phyloP scores from a whole-genome alignment of 2,329 filamentous ascomycete genomes.

The Lachnellula willkommii region DNA sequence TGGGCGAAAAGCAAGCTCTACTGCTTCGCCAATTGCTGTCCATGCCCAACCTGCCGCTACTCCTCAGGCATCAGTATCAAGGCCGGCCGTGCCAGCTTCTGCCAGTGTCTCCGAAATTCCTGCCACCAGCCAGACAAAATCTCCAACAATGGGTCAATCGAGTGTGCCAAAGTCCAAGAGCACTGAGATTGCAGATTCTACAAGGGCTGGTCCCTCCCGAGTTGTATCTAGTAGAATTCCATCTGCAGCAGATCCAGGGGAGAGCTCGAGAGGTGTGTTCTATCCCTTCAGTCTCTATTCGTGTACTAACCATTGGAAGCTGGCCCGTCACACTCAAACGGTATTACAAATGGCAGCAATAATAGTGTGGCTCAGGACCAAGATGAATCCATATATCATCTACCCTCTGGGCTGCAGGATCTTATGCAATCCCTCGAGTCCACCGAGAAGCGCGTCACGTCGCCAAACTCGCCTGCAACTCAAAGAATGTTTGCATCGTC shows the following conservation, averaged over 20 bases:
- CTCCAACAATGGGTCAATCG: conserved; percentile 43
- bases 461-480: conserved; percentile 53
- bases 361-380: conserved; percentile 44
- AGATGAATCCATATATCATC: conserved; percentile 85
- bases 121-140: conserved; percentile 42
- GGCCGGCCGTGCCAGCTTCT: conserved; percentile 31
- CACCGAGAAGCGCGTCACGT: conserved; percentile 61
- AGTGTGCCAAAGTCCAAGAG: conserved; percentile 43
- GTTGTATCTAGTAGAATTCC: conserved; percentile 28
- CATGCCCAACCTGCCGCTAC: conserved; percentile 41
- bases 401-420: conserved; percentile 83
- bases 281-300: conserved; percentile 5
- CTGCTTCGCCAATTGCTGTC: conserved; percentile 48
- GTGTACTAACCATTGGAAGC: conserved; percentile 17
- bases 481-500: conserved; percentile 72
- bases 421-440: conserved; percentile 86
- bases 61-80: conserved; percentile 33
- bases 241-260: conserved; percentile 38
- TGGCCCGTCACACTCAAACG: conserved; percentile 42
- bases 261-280: conserved; percentile 42
- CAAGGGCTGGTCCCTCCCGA: conserved; percentile 22
- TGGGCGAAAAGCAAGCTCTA: conserved; percentile 49
- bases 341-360: conserved; percentile 44
- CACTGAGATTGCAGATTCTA: conserved; percentile 40
- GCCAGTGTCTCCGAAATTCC: conserved; percentile 35